These are phyloP conservation scores for Zygnema cylindricum DNA, from an alignment of 139 green algal genomes.

Conservation along the genomic window DNA sequence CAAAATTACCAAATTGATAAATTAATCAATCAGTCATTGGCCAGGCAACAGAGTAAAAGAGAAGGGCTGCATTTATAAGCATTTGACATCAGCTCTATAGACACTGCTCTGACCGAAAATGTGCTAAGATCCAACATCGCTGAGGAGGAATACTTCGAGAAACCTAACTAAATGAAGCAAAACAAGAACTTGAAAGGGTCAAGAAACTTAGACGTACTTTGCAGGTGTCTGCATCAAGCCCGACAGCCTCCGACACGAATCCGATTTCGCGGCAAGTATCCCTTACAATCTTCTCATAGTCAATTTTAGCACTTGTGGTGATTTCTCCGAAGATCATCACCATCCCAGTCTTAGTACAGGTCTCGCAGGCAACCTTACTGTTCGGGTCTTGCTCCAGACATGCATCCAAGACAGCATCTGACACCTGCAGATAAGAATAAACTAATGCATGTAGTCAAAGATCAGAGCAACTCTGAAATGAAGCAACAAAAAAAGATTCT, in stretches of 20 bases:
- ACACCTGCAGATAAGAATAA: conserved; percentile 91
- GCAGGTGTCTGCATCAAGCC: conserved; percentile 95
- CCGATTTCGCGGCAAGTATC: conserved; percentile 86
- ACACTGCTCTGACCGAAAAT: neutral
- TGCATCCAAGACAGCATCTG: conserved; percentile 96
- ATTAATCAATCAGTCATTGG: conserved; percentile 4
- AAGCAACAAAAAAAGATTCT: no score
- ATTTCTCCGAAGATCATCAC: conserved; percentile 99
- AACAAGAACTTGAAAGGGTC: no score
- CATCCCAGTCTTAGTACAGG: conserved; percentile 98
- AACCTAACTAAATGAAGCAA: no score
- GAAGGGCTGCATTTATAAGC: no score
- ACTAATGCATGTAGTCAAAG: no score
- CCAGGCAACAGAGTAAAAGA: no score
- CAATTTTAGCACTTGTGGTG: conserved; percentile 98
- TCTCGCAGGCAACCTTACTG: conserved; percentile 89
- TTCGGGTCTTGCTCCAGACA: conserved; percentile 80
- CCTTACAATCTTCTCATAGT: conserved; percentile 95
- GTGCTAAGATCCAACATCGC: neutral
- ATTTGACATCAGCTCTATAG: no score
- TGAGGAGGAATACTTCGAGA: neutral
- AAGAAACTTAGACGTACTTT: conserved; percentile 72
- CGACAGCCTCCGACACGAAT: conserved; percentile 91
- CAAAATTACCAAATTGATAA: conserved; percentile 43
- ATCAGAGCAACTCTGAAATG: no score